phyloP scores from a whole-genome alignment of 768 basidiomycete genomes.

The Lactarius hatsudake region DNA sequence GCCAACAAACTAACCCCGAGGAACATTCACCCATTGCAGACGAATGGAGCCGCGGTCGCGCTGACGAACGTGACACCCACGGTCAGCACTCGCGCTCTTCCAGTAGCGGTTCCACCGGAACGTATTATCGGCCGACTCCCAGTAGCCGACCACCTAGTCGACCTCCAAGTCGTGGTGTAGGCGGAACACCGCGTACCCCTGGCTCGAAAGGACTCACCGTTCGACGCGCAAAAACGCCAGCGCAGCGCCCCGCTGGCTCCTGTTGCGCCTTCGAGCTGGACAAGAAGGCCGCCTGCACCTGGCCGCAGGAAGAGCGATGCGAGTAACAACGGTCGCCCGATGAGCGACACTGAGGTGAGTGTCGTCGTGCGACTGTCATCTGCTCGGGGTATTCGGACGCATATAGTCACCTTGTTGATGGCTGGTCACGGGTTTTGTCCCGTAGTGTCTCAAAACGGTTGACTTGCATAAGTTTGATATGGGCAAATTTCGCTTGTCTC shows the following conservation, averaged over 20 bases:
- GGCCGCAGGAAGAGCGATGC: conserved; percentile 71
- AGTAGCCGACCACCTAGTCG: conserved; percentile 43
- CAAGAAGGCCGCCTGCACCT: conserved; percentile 64
- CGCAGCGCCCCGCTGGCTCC: conserved; percentile 61
- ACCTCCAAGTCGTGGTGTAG: conserved; percentile 49
- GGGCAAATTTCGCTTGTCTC: background rate
- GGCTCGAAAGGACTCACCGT: conserved; percentile 50
- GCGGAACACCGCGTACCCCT: conserved; percentile 55
- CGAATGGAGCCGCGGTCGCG: conserved; percentile 43
- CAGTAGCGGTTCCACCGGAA: conserved; percentile 53
- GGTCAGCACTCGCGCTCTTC: conserved; percentile 48
- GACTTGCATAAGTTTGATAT: background rate
- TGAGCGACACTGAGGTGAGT: conserved; percentile 74
- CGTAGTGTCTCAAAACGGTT: background rate
- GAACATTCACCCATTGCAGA: conserved; percentile 23
- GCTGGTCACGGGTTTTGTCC: background rate
- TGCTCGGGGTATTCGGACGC: background rate
- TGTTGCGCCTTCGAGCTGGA: conserved; percentile 73
- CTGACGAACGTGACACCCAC: conserved; percentile 34
- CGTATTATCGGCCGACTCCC: conserved; percentile 31
- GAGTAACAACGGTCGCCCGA: conserved; percentile 46
- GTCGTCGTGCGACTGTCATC: background rate
- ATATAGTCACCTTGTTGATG: background rate
- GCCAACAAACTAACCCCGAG: conserved; percentile 23
- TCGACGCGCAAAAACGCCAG: conserved; percentile 68